A percentile compares a stretch with the other conserved stretches of the same genome.
Evolutionary conservation across 2,329 filamentous ascomycete species (phyloP).

Genomic region (Pestalotiopsis sp.): DNA sequence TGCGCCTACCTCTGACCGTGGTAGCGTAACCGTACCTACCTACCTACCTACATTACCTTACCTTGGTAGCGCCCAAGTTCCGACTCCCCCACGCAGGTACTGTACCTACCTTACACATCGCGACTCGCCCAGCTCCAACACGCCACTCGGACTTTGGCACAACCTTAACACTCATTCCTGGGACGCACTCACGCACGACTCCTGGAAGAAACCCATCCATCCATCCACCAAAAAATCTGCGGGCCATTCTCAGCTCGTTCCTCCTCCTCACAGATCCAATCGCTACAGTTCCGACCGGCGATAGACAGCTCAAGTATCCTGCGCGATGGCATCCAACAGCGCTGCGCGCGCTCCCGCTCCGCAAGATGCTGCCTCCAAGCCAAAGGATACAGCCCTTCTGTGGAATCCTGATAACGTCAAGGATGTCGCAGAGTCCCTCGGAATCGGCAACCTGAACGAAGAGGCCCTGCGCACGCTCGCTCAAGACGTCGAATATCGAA

Average conservation of each 20-base stretch:
- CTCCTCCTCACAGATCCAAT: too few relatives aligned
- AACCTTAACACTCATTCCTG: too few relatives aligned
- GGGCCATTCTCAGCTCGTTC: too few relatives aligned
- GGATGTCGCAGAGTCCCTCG: conserved; percentile 95
- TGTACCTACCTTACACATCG: background rate
- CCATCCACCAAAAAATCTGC: too few relatives aligned
- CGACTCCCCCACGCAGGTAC: background rate
- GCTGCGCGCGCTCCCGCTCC: conserved; percentile 21
- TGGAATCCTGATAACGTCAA: conserved; percentile 97
- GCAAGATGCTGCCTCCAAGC: conserved; percentile 23
- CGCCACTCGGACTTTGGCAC: too few relatives aligned
- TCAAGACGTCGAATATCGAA: conserved; percentile 92
- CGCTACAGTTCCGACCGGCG: background rate
- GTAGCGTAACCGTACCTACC: background rate
- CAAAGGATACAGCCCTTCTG: conserved; percentile 50
- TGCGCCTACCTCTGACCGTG: too few relatives aligned
- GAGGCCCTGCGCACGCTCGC: conserved; percentile 86
- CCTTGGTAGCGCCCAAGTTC: background rate
- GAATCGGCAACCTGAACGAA: conserved; percentile 77
- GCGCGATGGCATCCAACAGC: conserved; percentile 23
- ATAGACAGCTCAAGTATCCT: background rate
- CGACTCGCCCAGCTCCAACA: too few relatives aligned
- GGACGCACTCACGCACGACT: too few relatives aligned
- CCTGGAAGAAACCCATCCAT: too few relatives aligned
- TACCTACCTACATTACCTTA: background rate